These are phyloP conservation scores for Claviceps sp. DNA, from an alignment of 2,329 filamentous ascomycete genomes.

Conservation along the genomic window DNA sequence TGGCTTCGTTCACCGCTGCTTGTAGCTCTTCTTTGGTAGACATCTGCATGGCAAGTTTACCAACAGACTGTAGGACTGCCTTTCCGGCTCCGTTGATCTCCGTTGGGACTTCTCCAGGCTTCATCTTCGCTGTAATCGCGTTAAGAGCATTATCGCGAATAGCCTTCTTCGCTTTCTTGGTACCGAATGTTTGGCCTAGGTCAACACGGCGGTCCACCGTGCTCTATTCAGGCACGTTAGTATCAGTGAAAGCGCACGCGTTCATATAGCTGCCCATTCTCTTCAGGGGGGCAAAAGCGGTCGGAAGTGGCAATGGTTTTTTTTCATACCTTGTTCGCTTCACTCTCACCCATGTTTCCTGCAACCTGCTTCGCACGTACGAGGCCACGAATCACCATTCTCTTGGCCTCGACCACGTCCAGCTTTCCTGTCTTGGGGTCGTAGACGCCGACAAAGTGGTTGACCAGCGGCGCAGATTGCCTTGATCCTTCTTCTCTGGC, in stretches of 20 bases:
- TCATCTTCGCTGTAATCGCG: slow-evolving; percentile 42
- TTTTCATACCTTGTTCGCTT: slow-evolving; percentile 14
- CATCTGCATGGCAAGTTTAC: slow-evolving; percentile 49
- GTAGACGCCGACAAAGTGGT: slow-evolving; percentile 53
- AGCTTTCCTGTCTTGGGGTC: slow-evolving; percentile 46
- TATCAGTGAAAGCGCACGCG: neutral
- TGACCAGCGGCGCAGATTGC: slow-evolving; percentile 28
- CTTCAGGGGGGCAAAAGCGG: neutral
- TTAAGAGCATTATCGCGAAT: slow-evolving; percentile 57
- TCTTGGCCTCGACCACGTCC: slow-evolving; percentile 49
- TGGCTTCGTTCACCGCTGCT: slow-evolving; percentile 49
- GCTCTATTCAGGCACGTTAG: slow-evolving; percentile 28
- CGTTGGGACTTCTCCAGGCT: slow-evolving; percentile 23
- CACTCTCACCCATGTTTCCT: slow-evolving; percentile 26
- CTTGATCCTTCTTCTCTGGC: slow-evolving; percentile 32
- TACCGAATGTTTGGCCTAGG: slow-evolving; percentile 68
- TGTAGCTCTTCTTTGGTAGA: slow-evolving; percentile 53
- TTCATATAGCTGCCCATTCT: neutral
- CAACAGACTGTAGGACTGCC: slow-evolving; percentile 51
- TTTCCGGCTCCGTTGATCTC: slow-evolving; percentile 42
- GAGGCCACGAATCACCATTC: slow-evolving; percentile 45
- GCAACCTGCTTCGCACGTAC: slow-evolving; percentile 42
- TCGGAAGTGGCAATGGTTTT: neutral
- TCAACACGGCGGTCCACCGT: slow-evolving; percentile 51
- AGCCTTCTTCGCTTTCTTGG: slow-evolving; percentile 73